Conservation (phyloP, 1,284 basidiomycete genomes). For the Chalciporus sp. region DNA sequence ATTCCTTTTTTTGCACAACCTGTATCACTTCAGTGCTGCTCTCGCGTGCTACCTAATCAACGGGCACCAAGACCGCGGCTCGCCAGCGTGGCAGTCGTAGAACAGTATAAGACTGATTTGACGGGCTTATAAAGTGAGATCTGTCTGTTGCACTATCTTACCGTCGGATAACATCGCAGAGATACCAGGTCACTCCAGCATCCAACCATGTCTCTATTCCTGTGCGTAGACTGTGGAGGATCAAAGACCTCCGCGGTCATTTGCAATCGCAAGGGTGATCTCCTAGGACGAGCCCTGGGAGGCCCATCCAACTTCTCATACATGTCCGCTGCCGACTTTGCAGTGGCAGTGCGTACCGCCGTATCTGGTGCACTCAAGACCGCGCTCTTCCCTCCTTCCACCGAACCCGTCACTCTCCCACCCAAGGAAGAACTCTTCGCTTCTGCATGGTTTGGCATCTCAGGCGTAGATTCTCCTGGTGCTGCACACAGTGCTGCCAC, state of each 20-base stretch:
- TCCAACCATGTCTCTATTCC: constrained; percentile 55
- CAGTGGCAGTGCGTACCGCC: constrained; percentile 49
- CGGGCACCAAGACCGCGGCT: neutral
- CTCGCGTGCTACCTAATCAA: neutral
- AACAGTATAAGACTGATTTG: neutral
- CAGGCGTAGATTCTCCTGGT: constrained; percentile 71
- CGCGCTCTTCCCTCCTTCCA: constrained; percentile 37
- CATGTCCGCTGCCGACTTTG: constrained; percentile 52
- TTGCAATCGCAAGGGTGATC: constrained; percentile 51
- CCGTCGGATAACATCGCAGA: neutral
- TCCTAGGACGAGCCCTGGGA: constrained; percentile 62
- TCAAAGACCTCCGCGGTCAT: constrained; percentile 79
- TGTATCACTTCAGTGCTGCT: neutral
- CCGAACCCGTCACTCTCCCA: constrained; percentile 43
- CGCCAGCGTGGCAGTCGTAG: neutral
- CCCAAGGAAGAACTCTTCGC: constrained; percentile 46
- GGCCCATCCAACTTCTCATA: constrained; percentile 75
- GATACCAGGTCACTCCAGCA: neutral
- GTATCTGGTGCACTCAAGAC: constrained; percentile 56
- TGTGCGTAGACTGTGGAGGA: constrained; percentile 82
- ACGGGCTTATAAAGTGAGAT: neutral
- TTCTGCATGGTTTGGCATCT: constrained; percentile 76
- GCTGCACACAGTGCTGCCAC: constrained; percentile 56
- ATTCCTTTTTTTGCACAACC: neutral
- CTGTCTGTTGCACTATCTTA: neutral